phyloP scores from a whole-genome alignment of 495 filamentous ascomycete genomes.

The Cercophora sp. region DNA sequence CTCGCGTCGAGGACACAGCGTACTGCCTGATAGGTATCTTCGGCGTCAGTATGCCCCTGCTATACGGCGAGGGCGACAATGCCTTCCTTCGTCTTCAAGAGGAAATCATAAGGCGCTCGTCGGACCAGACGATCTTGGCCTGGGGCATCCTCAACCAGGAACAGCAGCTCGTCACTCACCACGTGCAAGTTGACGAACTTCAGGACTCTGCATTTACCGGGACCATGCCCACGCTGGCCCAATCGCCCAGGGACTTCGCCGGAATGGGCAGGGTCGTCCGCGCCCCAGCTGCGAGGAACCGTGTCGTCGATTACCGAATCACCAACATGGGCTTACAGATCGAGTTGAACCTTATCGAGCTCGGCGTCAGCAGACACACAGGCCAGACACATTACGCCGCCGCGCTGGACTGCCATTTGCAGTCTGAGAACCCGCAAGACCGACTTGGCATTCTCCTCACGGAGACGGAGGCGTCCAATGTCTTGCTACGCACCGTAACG shows the following conservation, averaged over 20 bases:
- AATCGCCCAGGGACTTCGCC: background rate
- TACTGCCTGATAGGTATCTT: slow-evolving; percentile 39
- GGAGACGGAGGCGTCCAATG: background rate
- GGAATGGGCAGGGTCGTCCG: background rate
- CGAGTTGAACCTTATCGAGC: background rate
- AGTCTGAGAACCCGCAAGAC: background rate
- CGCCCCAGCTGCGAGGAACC: background rate
- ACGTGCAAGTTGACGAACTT: background rate
- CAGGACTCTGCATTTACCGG: background rate
- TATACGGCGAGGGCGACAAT: background rate
- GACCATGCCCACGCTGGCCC: background rate
- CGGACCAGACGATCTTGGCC: background rate
- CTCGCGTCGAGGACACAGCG: slow-evolving; percentile 32
- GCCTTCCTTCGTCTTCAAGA: background rate
- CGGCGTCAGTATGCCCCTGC: slow-evolving; percentile 16
- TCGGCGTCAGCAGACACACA: background rate
- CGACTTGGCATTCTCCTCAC: background rate
- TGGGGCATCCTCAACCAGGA: background rate
- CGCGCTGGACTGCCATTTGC: background rate
- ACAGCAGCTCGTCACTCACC: background rate
- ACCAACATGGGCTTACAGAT: background rate
- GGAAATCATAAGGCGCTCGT: background rate
- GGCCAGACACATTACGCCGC: background rate
- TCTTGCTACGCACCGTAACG: background rate
- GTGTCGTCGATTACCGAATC: background rate